Evolutionary conservation across 371 early-diverging fungal genomes (phyloP).

Genomic region (Phascolomyces articulosus): DNA sequence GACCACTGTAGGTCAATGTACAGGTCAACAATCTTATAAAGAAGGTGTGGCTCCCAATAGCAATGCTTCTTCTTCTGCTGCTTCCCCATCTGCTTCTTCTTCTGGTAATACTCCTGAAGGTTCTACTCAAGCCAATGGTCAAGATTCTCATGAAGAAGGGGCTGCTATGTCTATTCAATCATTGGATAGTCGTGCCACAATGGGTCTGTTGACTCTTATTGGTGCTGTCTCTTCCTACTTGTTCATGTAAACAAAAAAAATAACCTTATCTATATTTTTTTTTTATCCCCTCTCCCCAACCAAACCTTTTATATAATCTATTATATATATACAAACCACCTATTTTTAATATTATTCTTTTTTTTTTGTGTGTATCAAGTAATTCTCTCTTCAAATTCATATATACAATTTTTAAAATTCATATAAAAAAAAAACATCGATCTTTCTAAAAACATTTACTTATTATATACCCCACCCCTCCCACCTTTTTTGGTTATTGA

Average conservation of each 20-base stretch:
- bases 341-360: neutral
- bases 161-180: neutral
- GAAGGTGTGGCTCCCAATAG: slow-evolving; percentile 26
- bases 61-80: slow-evolving; percentile 12
- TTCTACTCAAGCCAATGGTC: neutral
- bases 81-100: slow-evolving; percentile 23
- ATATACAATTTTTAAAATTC: too few relatives aligned
- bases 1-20: slow-evolving; percentile 44
- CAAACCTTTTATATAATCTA: too few relatives aligned
- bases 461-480: too few relatives aligned
- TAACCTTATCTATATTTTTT: too few relatives aligned
- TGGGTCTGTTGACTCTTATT: neutral
- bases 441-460: too few relatives aligned
- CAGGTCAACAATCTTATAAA: slow-evolving; percentile 41
- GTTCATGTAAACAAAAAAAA: neutral
- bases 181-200: neutral
- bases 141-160: neutral
- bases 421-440: too few relatives aligned
- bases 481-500: too few relatives aligned
- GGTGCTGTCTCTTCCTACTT: neutral
- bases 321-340: neutral
- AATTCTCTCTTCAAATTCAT: neutral
- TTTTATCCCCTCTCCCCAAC: too few relatives aligned
- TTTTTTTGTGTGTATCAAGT: slow-evolving; percentile 12
- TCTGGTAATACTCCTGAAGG: slow-evolving; percentile 10